These are phyloP conservation scores for Protomyces arabidopsidicola DNA, from an alignment of 1,139 yeast species.

Conservation along the genomic window DNA sequence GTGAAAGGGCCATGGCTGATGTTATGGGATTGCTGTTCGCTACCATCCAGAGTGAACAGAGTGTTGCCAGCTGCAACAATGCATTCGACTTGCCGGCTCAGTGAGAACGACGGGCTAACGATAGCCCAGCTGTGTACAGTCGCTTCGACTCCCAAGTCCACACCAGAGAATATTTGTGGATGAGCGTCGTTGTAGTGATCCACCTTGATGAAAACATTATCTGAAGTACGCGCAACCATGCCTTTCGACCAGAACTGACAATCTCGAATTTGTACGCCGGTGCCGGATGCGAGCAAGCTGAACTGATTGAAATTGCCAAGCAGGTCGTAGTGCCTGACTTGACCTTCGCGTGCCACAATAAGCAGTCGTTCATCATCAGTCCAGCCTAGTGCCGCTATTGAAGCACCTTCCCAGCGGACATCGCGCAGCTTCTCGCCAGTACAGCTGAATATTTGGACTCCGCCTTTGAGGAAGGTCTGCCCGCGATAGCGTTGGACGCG, in stretches of 20 bases:
- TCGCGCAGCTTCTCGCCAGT: constrained; percentile 20
- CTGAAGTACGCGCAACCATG: constrained; percentile 41
- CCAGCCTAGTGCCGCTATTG: constrained; percentile 58
- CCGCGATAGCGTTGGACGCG: constrained; percentile 36
- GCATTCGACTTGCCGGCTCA: constrained; percentile 40
- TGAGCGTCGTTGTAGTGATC: constrained; percentile 39
- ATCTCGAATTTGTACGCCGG: constrained; percentile 42
- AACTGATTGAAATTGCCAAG: constrained; percentile 61
- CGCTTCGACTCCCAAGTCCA: constrained; percentile 32
- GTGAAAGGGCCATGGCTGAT: constrained; percentile 59
- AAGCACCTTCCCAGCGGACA: constrained; percentile 47
- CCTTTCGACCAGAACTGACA: constrained; percentile 43
- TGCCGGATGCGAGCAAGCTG: constrained; percentile 40
- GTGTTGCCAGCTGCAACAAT: constrained; percentile 36
- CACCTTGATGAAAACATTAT: constrained; percentile 42
- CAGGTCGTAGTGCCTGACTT: constrained; percentile 64
- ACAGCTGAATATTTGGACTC: constrained; percentile 31
- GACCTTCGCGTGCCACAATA: constrained; percentile 58
- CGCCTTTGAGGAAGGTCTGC: constrained; percentile 31
- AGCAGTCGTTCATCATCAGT: constrained; percentile 54
- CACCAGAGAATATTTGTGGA: constrained; percentile 34
- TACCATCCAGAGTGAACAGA: constrained; percentile 36
- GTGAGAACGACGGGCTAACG: constrained; percentile 38
- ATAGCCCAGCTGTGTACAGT: constrained; percentile 39
- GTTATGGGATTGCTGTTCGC: constrained; percentile 36